Evolutionary conservation across 768 basidiomycete genomes (phyloP).

Genomic region (Mycena floridula): DNA sequence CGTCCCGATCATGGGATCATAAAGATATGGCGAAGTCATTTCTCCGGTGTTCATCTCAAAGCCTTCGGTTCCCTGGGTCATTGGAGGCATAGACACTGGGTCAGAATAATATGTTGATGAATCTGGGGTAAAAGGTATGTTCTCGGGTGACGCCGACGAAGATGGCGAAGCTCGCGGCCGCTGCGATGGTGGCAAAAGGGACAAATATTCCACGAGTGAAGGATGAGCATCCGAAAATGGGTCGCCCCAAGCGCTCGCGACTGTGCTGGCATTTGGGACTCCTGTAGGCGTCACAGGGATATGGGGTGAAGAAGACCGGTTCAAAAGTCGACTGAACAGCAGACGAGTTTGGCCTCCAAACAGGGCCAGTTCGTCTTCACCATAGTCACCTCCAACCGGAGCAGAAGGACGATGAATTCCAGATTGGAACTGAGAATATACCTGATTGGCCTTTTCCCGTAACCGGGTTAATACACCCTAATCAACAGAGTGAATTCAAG

Average conservation of each 20-base stretch:
- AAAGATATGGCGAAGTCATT: too few species aligned
- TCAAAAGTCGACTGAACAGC: conserved; percentile 50
- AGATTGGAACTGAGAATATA: conserved; percentile 42
- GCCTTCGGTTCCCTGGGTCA: too few species aligned
- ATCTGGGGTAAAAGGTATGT: too few species aligned
- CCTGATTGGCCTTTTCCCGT: conserved; percentile 45
- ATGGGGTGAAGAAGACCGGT: conserved; percentile 12
- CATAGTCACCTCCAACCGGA: conserved; percentile 36
- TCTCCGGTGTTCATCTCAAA: too few species aligned
- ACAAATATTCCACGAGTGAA: conserved; percentile 55
- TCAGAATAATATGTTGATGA: too few species aligned
- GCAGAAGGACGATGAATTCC: conserved; percentile 32
- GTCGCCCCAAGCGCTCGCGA: conserved; percentile 19
- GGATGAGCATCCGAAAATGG: conserved; percentile 49
- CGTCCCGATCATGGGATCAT: too few species aligned
- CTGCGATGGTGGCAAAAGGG: conserved; percentile 30
- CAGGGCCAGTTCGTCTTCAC: conserved; percentile 59
- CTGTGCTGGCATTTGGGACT: conserved; percentile 13
- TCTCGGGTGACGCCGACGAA: too few species aligned
- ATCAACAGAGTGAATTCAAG: background rate
- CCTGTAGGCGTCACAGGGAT: conserved; percentile 14
- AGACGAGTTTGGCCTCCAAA: conserved; percentile 68
- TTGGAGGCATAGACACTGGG: too few species aligned
- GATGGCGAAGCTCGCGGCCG: conserved; percentile 18
- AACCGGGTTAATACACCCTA: conserved; percentile 47